These are phyloP conservation scores for Pugionium dolabratum DNA, from an alignment of 345 rosid species.

Conservation along the genomic window DNA sequence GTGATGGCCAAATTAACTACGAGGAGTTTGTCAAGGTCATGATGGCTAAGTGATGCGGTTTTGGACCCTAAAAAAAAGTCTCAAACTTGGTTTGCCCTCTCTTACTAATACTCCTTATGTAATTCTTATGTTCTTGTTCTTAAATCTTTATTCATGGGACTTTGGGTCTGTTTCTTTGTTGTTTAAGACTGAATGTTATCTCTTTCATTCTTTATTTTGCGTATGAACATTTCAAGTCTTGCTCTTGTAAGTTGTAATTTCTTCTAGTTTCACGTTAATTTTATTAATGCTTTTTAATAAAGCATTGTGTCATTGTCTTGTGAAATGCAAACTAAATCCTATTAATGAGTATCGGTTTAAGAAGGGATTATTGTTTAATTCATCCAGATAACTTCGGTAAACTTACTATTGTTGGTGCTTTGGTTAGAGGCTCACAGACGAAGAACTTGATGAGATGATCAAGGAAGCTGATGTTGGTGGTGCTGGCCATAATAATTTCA, in stretches of 20 bases:
- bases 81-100: constrained; percentile 20
- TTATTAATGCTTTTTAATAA: constrained; percentile 25
- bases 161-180: constrained; percentile 19
- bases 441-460: constrained; percentile 88
- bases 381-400: not conserved
- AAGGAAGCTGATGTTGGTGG: constrained; percentile 87
- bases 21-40: constrained; percentile 85
- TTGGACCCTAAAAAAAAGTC: not conserved
- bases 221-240: constrained; percentile 16
- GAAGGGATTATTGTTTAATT: not conserved
- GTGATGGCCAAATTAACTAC: constrained; percentile 84
- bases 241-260: constrained; percentile 30
- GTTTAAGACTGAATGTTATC: constrained; percentile 28
- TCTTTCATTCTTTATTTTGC: constrained; percentile 21
- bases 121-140: constrained; percentile 34
- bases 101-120: constrained; percentile 23
- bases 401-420: constrained; percentile 23
- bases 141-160: constrained; percentile 27
- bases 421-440: constrained; percentile 81
- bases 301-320: constrained; percentile 27
- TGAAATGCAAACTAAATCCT: constrained; percentile 24
- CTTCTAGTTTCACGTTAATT: constrained; percentile 23
- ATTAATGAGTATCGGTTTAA: not conserved
- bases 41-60: constrained; percentile 71
- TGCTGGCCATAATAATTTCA: constrained; percentile 80